Base-by-base conservation (phyloP, 257 asterid genomes). In the Nicotiana knightiana region DNA sequence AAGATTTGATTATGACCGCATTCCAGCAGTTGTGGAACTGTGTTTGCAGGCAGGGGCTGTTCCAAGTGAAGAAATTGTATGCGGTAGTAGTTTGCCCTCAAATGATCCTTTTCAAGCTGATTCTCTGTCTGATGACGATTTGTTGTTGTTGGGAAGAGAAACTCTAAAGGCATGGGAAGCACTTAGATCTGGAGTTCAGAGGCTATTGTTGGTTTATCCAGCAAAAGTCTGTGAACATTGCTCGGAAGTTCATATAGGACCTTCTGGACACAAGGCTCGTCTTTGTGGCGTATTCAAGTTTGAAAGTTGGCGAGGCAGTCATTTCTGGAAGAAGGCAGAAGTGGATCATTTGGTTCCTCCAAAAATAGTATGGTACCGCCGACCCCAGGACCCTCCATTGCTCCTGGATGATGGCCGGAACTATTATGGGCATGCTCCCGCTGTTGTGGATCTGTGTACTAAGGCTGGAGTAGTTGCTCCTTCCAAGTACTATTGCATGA, bases 351-450 rank as follows among this genome's bases (percentile, higher is more conserved):
- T 96, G 90, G 91, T 94, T 70, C 97, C 97, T 70, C 89, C 91
- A 3, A 96, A 89, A 28, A 55, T 87, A 24, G 97, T 90, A 59
- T 96, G 98, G 99, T 83, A 13, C 76, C 89, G 89, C 61, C 89
- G 98, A 46, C 88, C 89, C 46, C 99, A 94, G 81, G 99, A 96
- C 87, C 93, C 95, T 16, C 87, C 86, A 0, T 76, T 92, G 24
- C 98, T 96, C 8, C n/a, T 85, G 33, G 87, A 96, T 57, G 85
- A 84, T 79, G 97, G 98, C 17, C 92, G 98, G 9, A 79, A 70
- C n/a, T 93, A 84, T 79, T 94, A 96, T 30, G 98, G 99, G 1
- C 98, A 84, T 65, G 95, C 95, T 5, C 98, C 98, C 0, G 98
- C 93, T 9, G 95, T 96, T 67, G 94, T 96, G 80, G 97, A 92